These are phyloP conservation scores for Periconia digitata DNA, from an alignment of 2,329 filamentous ascomycete genomes.

Conservation along the genomic window DNA sequence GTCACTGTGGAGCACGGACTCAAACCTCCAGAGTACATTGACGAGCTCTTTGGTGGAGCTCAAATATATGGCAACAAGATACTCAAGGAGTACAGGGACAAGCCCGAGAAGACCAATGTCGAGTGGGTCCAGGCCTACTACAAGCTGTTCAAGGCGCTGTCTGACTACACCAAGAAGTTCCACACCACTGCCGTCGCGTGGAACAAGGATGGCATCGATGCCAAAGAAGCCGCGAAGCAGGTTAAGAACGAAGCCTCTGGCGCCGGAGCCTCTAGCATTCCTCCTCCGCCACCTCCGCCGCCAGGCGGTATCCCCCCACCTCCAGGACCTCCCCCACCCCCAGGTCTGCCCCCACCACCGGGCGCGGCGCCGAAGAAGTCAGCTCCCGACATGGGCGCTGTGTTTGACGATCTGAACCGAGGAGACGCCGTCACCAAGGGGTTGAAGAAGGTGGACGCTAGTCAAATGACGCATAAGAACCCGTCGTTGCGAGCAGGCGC, in stretches of 20 bases:
- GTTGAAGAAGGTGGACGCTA: slow-evolving; percentile 90
- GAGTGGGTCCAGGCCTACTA: slow-evolving; percentile 95
- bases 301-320: slow-evolving; percentile 63
- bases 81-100: slow-evolving; percentile 67
- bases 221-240: slow-evolving; percentile 67
- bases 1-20: slow-evolving; percentile 68
- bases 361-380: slow-evolving; percentile 56
- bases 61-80: slow-evolving; percentile 96
- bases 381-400: slow-evolving; percentile 71
- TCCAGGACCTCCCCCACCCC: slow-evolving; percentile 65
- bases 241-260: slow-evolving; percentile 48
- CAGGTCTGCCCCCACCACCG: slow-evolving; percentile 41
- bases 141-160: slow-evolving; percentile 80
- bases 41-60: slow-evolving; percentile 78
- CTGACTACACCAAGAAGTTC: slow-evolving; percentile 81
- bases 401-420: slow-evolving; percentile 90
- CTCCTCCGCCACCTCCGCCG: slow-evolving; percentile 64
- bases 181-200: slow-evolving; percentile 79
- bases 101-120: slow-evolving; percentile 69
- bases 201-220: slow-evolving; percentile 78
- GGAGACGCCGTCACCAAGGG: slow-evolving; percentile 85
- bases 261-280: slow-evolving; percentile 65
- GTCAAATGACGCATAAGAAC: slow-evolving; percentile 99
- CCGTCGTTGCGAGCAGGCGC: slow-evolving; percentile 76
- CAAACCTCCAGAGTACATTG: slow-evolving; percentile 83